A percentile compares a stretch with the other conserved stretches of the same genome.
Evolutionary conservation across 2,329 filamentous ascomycete genomes (phyloP).

Genomic region (Clonostachys sp.): DNA sequence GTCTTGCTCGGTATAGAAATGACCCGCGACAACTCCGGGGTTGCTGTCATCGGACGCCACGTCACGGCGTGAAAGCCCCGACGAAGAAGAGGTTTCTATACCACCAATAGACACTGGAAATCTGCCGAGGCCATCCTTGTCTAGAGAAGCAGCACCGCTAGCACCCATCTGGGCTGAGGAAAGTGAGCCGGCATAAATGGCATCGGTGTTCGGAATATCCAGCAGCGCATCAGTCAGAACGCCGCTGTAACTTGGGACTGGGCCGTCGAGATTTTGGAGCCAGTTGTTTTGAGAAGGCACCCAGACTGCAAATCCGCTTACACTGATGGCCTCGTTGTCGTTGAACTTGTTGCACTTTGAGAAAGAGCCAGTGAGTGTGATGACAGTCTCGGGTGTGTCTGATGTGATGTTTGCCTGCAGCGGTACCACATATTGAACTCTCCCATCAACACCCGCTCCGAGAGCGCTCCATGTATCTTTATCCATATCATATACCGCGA

Average conservation of each 20-base stretch:
- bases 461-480: constrained; percentile 71
- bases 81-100: constrained; percentile 8
- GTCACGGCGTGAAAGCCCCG: constrained; percentile 40
- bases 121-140: constrained; percentile 43
- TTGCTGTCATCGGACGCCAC: constrained; percentile 31
- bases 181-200: constrained; percentile 80
- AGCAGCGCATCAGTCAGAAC: constrained; percentile 65
- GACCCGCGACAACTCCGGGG: constrained; percentile 70
- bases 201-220: constrained; percentile 56
- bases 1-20: constrained; percentile 66
- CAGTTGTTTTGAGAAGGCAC: constrained; percentile 81
- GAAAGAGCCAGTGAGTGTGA: constrained; percentile 81
- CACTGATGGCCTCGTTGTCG: constrained; percentile 54
- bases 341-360: constrained; percentile 65
- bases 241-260: constrained; percentile 65
- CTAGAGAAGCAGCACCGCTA: constrained; percentile 67
- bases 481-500: constrained; percentile 70
- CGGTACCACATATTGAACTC: constrained; percentile 69
- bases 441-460: constrained; percentile 81
- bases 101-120: constrained; percentile 54
- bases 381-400: constrained; percentile 63
- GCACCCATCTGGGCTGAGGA: constrained; percentile 69
- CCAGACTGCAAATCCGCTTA: constrained; percentile 84
- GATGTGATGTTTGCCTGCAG: constrained; percentile 74
- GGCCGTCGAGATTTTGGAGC: constrained; percentile 72